Conservation (phyloP, 805 yeast genomes). For the Metschnikowia drakensbergensis region DNA sequence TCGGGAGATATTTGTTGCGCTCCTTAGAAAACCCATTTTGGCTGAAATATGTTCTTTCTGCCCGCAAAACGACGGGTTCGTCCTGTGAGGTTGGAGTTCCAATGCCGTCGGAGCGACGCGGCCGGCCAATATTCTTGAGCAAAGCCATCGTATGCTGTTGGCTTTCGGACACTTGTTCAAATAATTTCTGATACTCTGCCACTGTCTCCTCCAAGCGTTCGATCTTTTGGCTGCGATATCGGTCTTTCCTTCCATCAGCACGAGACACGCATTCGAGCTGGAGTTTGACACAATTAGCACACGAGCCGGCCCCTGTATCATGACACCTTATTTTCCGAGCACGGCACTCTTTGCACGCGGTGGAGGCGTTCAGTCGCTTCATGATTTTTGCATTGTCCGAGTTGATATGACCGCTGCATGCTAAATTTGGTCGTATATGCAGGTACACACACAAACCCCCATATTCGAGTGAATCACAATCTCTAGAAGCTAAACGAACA, state of each 20-base stretch:
- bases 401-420: conserved; percentile 1
- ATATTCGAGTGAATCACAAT: background rate
- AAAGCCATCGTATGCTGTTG: background rate
- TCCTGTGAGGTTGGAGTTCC: background rate
- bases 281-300: conserved; percentile 9
- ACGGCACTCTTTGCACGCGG: conserved; percentile 14
- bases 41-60: conserved; percentile 8
- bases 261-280: conserved; percentile 7
- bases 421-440: background rate
- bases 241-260: conserved; percentile 11
- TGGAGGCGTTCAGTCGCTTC: conserved; percentile 7
- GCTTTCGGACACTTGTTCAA: conserved; percentile 2
- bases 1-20: conserved; percentile 5
- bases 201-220: conserved; percentile 6
- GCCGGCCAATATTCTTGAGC: background rate
- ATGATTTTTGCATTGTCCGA: background rate
- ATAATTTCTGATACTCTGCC: conserved; percentile 2
- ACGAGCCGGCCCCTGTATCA: background rate
- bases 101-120: background rate
- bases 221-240: conserved; percentile 8
- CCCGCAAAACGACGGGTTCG: conserved; percentile 1
- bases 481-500: too few relatives aligned
- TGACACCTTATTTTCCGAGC: conserved; percentile 9
- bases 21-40: conserved; percentile 7
- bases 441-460: background rate